Percentiles rank a stretch among this genome's conserved stretches.
Conservation (phyloP, 805 yeast species). For the Kockiozyma suomiensis region DNA sequence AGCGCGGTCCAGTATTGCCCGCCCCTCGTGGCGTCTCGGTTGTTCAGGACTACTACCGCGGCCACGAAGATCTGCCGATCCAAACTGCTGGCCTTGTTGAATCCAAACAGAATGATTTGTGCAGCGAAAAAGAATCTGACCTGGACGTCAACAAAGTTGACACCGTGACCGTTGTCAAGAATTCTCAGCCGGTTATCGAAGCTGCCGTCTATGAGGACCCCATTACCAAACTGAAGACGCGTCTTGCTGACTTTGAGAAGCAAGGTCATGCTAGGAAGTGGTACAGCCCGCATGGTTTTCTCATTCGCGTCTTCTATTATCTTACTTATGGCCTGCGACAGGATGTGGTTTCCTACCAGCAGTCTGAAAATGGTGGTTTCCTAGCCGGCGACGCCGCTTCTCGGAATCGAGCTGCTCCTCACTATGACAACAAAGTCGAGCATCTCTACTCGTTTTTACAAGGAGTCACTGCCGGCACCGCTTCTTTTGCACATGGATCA, state of each 20-base stretch:
- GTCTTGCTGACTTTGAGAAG: constrained; percentile 27
- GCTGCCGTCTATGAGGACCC: constrained; percentile 2
- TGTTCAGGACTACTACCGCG: constrained; percentile 66
- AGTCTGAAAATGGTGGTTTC: constrained; percentile 16
- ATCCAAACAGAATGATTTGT: constrained; percentile 18
- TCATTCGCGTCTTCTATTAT: constrained; percentile 46
- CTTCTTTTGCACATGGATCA: constrained; percentile 83
- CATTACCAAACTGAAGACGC: not conserved
- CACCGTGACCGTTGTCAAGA: not conserved
- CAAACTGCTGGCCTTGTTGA: constrained; percentile 2
- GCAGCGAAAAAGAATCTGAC: constrained; percentile 32
- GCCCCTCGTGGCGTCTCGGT: constrained; percentile 60
- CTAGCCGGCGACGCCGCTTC: constrained; percentile 44
- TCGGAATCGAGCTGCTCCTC: constrained; percentile 52
- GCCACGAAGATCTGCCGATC: constrained; percentile 45
- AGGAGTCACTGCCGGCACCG: constrained; percentile 72
- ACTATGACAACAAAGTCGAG: constrained; percentile 71
- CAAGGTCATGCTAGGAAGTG: constrained; percentile 18
- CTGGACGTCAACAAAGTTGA: constrained; percentile 22
- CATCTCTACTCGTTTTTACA: constrained; percentile 68
- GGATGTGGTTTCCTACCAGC: constrained; percentile 55
- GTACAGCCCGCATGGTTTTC: constrained; percentile 26
- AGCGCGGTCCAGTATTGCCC: constrained; percentile 64
- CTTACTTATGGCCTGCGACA: constrained; percentile 63
- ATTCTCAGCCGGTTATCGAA: not conserved